phyloP scores from a whole-genome alignment of 768 basidiomycete genomes.

The Coprinellus micaceus region DNA sequence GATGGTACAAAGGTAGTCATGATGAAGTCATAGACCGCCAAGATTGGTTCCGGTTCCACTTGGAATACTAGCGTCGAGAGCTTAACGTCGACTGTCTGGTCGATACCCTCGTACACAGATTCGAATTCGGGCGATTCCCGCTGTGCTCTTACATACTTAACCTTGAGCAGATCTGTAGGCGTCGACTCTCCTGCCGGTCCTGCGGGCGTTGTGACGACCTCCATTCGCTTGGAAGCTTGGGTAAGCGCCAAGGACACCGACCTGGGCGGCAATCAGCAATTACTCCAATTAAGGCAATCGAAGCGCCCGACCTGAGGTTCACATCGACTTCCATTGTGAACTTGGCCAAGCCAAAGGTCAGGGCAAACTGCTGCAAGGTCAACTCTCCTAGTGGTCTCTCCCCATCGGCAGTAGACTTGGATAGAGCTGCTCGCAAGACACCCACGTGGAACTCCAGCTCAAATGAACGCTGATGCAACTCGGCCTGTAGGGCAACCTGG shows the following conservation, averaged over 20 bases:
- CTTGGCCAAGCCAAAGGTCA: conserved; percentile 72
- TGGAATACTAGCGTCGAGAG: conserved; percentile 89
- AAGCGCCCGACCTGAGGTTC: conserved; percentile 56
- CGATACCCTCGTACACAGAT: conserved; percentile 74
- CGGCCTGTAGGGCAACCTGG: conserved; percentile 26
- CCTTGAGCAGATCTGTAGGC: conserved; percentile 65
- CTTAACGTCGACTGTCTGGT: conserved; percentile 83
- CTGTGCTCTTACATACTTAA: conserved; percentile 79
- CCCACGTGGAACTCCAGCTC: conserved; percentile 89
- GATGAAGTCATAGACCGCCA: conserved; percentile 92
- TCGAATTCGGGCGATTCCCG: conserved; percentile 82
- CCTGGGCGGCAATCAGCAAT: conserved; percentile 33
- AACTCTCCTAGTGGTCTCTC: conserved; percentile 81
- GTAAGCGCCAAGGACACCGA: conserved; percentile 74
- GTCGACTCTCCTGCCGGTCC: conserved; percentile 23
- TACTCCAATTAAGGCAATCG: not conserved
- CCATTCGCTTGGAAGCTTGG: conserved; percentile 51
- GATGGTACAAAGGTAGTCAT: conserved; percentile 90
- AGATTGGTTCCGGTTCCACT: conserved; percentile 84
- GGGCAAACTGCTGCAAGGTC: conserved; percentile 70
- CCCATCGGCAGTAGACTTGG: conserved; percentile 58
- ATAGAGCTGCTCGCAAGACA: conserved; percentile 73
- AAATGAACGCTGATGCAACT: conserved; percentile 59
- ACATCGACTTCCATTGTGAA: conserved; percentile 86
- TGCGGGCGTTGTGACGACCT: conserved; percentile 63